Conservation (phyloP, 441 rosid genomes). For the Gossypium gossypioides region DNA sequence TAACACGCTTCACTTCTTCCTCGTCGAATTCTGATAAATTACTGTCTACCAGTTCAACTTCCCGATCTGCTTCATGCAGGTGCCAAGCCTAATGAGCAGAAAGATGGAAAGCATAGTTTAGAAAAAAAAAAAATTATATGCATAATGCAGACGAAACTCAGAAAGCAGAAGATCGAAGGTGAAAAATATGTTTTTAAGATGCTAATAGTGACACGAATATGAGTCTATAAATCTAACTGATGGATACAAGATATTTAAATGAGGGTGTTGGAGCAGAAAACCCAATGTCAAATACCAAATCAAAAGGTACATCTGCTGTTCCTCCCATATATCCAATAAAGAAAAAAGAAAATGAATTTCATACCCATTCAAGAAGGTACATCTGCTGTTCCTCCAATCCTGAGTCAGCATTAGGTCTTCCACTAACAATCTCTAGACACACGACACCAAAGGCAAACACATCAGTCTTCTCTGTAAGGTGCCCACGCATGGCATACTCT, state of each 20-base stretch:
- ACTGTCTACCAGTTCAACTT: conserved; percentile 39
- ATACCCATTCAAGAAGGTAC: conserved; percentile 65
- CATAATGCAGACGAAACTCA: neutral
- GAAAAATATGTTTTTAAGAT: neutral
- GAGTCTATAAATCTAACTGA: neutral
- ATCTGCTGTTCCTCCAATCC: conserved; percentile 29
- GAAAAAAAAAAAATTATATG: neutral
- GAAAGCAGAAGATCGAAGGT: neutral
- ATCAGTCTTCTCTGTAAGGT: conserved; percentile 48
- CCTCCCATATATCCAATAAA: neutral
- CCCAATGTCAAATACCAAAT: neutral
- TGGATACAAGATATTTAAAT: neutral
- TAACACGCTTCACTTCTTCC: conserved; percentile 40
- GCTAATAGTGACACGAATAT: neutral
- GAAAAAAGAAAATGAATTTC: neutral
- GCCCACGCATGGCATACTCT: conserved; percentile 55
- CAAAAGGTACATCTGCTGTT: neutral
- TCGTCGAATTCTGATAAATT: conserved; percentile 26
- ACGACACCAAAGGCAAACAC: conserved; percentile 43
- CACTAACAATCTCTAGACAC: conserved; percentile 40
- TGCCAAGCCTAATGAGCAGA: conserved; percentile 44
- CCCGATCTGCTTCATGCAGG: conserved; percentile 36
- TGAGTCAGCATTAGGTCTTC: conserved; percentile 40
- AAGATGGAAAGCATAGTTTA: neutral
- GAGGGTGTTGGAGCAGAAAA: neutral